Evolutionary conservation across 108 stramenopile genomes (phyloP), one percentile per base, ranked within the genome.

Genomic region (Conticribra weissflogii): DNA sequence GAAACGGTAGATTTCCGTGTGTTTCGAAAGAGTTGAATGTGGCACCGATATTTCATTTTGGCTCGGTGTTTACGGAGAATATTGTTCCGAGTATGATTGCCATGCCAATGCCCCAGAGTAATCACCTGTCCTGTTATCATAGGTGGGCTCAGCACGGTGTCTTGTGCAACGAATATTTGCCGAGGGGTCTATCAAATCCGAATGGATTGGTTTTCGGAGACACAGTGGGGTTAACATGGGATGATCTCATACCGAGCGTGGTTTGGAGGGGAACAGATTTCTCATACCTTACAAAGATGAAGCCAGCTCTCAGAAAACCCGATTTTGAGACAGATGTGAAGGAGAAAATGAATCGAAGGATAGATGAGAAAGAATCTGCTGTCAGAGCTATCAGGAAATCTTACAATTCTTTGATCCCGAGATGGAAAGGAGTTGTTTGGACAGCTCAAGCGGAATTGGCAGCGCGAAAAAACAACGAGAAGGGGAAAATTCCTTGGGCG

Each of bases 251-350:
- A 21, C 80, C 80, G 18, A 75, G 77, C 32, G 53, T 81, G 22
- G 44, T 81, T 29, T 81, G 80, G 80, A 70, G 80, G 24, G 80
- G 80, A 27, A 77, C 71, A 17, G 80, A 81, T 52, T 77, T 77
- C 36, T 31, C 5, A 0, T 81, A 63, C 36, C 27, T 81, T 7
- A 55, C 54, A 29, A 70, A 27, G 3, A 33, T 67, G 54, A 53
- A 60, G 27, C 71, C 59, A 0, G 32, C 50, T 1, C 21, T 73
- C 48, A 55, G 79, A 32, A 2, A 23, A 25, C 72, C 79, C 18
- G 61, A 63, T 32, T 72, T 41, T 53, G 45, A 68, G 3, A 19
- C 15, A 18, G 79, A 80, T 46, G 15, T 80, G 22, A 44, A 18
- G n/a, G 31, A 46, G 8, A 62, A 48, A n/a, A 53, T 61, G 36